A percentile compares a stretch with the other conserved stretches of the same genome.
Conservation (phyloP, 2,329 filamentous ascomycete genomes). For the Neospermospora avenae region DNA sequence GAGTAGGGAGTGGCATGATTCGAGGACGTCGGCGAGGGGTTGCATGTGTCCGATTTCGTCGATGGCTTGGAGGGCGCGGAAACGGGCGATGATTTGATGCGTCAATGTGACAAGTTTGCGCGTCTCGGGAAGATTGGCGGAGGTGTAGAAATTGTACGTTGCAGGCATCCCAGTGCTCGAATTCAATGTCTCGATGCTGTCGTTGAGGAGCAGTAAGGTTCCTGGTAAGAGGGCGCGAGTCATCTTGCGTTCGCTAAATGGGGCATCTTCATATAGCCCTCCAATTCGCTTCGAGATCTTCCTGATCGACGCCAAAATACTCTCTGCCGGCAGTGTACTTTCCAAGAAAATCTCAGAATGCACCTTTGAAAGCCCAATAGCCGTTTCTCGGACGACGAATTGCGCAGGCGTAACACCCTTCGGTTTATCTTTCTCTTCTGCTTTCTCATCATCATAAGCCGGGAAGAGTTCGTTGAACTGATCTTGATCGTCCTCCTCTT, state of each 20-base stretch:
- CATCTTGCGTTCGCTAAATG: constrained; percentile 33
- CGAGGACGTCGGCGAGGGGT: constrained; percentile 73
- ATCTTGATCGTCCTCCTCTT: constrained; percentile 69
- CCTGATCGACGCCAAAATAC: constrained; percentile 30
- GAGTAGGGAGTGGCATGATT: constrained; percentile 70
- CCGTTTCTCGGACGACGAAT: constrained; percentile 26
- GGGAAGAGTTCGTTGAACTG: constrained; percentile 83
- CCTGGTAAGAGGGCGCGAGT: constrained; percentile 61
- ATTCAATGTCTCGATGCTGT: constrained; percentile 51
- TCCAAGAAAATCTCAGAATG: constrained; percentile 47
- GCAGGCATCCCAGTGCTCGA: constrained; percentile 38
- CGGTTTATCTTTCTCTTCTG: constrained; percentile 9
- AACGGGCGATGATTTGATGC: constrained; percentile 66
- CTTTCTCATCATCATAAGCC: constrained; percentile 55
- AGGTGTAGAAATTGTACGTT: constrained; percentile 85
- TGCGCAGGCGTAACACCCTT: constrained; percentile 14
- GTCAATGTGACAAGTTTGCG: constrained; percentile 69
- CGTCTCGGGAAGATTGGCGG: constrained; percentile 73
- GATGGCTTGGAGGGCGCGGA: constrained; percentile 64
- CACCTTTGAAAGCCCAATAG: constrained; percentile 57
- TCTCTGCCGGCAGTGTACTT: constrained; percentile 21
- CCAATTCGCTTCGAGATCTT: constrained; percentile 29
- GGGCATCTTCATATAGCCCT: constrained; percentile 15
- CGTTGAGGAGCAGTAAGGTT: constrained; percentile 61
- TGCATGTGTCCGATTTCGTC: constrained; percentile 70